phyloP scores from a whole-genome alignment of 1,284 basidiomycete species.

The Naganishia sp. region DNA sequence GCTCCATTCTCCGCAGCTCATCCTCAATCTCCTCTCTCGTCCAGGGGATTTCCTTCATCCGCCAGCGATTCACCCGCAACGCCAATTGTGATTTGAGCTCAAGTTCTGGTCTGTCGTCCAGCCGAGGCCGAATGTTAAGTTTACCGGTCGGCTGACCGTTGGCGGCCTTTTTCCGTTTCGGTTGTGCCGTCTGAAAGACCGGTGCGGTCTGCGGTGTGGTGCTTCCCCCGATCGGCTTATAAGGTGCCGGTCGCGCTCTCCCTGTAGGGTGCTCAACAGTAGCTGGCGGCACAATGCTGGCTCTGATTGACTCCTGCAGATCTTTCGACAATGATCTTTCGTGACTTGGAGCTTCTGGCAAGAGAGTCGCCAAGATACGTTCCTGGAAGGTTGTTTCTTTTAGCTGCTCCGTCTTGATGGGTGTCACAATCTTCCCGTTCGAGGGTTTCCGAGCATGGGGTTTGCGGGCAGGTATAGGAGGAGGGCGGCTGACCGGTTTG shows the following conservation, averaged over 20 bases:
- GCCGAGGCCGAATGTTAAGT: slow-evolving; percentile 30
- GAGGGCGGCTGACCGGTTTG: background rate
- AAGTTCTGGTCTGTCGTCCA: slow-evolving; percentile 32
- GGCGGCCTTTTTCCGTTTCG: slow-evolving; percentile 15
- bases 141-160: slow-evolving; percentile 4
- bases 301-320: slow-evolving; percentile 19
- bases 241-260: slow-evolving; percentile 4
- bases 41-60: slow-evolving; percentile 24
- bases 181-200: slow-evolving; percentile 9
- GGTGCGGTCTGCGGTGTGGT: slow-evolving; percentile 12
- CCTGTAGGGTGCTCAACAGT: background rate
- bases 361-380: slow-evolving; percentile 16
- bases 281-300: slow-evolving; percentile 10
- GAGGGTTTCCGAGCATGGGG: slow-evolving; percentile 13
- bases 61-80: slow-evolving; percentile 31
- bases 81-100: slow-evolving; percentile 32
- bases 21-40: slow-evolving; percentile 28
- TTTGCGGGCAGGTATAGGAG: slow-evolving; percentile 14
- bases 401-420: background rate
- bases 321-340: slow-evolving; percentile 7
- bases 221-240: slow-evolving; percentile 9
- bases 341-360: slow-evolving; percentile 13
- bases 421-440: background rate
- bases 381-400: slow-evolving; percentile 22
- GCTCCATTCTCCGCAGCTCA: slow-evolving; percentile 13